Conservation (phyloP, 768 basidiomycete species). For the Candolleomyces aberdarensis region DNA sequence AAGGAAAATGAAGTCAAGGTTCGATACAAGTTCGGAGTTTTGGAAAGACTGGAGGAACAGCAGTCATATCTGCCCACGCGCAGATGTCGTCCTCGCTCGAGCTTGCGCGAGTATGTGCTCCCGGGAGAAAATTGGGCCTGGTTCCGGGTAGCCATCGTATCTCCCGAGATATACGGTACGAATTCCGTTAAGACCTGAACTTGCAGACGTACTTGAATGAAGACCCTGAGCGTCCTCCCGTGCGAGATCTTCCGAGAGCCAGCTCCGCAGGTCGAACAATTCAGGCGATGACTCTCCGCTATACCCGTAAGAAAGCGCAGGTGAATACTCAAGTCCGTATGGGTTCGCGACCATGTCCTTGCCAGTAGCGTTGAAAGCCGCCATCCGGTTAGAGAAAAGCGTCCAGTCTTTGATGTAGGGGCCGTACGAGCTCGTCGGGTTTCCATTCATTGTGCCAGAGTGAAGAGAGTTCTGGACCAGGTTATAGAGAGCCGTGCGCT, state of each 20-base stretch:
- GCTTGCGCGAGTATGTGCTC: neutral
- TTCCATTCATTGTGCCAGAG: conserved; percentile 42
- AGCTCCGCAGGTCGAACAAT: conserved; percentile 26
- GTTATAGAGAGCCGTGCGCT: conserved; percentile 51
- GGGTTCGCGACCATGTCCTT: neutral
- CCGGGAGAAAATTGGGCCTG: neutral
- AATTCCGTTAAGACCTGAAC: neutral
- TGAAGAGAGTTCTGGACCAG: conserved; percentile 48
- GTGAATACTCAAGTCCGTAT: neutral
- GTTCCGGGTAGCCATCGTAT: neutral
- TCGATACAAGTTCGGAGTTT: neutral
- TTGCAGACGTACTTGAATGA: neutral
- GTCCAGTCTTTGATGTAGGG: conserved; percentile 48
- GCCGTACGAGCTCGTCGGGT: conserved; percentile 50
- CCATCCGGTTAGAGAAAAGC: conserved; percentile 25
- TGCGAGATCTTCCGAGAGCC: conserved; percentile 26
- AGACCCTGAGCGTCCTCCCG: conserved; percentile 7
- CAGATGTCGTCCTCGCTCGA: neutral
- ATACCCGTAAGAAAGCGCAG: neutral
- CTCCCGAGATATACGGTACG: neutral
- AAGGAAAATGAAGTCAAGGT: neutral
- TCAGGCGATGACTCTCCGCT: conserved; percentile 12
- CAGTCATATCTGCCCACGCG: neutral
- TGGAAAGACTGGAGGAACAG: neutral
- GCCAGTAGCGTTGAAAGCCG: neutral